Conservation (phyloP, 768 basidiomycete species). For the Mycena sanguinolenta region DNA sequence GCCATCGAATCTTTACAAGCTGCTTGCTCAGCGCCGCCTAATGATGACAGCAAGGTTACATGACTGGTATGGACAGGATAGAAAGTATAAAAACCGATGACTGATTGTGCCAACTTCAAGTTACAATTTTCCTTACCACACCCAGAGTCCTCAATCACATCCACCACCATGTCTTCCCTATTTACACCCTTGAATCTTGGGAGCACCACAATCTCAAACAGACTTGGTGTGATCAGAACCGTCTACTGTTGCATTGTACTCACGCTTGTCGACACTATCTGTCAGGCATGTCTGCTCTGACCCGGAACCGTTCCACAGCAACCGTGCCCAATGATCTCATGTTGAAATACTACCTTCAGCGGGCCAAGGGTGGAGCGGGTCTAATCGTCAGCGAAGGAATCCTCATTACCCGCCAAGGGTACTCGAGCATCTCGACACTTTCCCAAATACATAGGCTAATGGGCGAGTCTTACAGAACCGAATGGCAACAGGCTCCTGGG, state of each 20-base stretch:
- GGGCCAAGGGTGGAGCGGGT: conserved; percentile 52
- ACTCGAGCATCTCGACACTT: neutral
- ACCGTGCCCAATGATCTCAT: conserved; percentile 51
- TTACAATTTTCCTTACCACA: too few relatives aligned
- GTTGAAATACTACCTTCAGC: conserved; percentile 54
- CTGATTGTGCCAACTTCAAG: too few relatives aligned
- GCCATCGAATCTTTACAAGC: too few relatives aligned
- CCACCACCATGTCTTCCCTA: conserved; percentile 11
- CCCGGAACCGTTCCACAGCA: conserved; percentile 50
- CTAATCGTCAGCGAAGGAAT: conserved; percentile 51
- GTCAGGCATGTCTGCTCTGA: conserved; percentile 49
- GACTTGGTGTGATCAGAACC: conserved; percentile 34
- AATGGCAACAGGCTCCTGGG: neutral
- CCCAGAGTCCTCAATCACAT: too few relatives aligned
- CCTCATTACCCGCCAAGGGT: conserved; percentile 49
- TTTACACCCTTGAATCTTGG: conserved; percentile 49
- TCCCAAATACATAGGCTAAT: too few relatives aligned
- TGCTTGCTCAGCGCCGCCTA: too few relatives aligned
- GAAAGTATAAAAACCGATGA: too few relatives aligned
- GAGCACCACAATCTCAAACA: conserved; percentile 48
- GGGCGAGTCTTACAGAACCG: neutral
- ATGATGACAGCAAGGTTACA: too few relatives aligned
- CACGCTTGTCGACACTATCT: neutral
- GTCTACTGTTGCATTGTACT: neutral
- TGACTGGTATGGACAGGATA: too few relatives aligned